phyloP scores from a whole-genome alignment of 148 eudicot genomes.

The Chenopodium suecicum region DNA sequence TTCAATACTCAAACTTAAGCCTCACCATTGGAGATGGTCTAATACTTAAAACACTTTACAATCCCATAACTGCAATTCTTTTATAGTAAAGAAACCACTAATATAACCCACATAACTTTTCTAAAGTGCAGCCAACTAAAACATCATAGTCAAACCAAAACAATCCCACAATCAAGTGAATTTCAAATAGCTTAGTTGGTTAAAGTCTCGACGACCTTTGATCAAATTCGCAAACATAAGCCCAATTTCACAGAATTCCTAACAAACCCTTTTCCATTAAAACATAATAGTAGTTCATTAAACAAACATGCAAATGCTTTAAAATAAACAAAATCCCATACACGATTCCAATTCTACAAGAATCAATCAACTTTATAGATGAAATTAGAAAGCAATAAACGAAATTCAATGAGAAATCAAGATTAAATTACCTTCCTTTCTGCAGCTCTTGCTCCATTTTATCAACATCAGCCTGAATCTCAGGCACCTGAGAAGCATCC shows the following conservation, averaged over 20 bases:
- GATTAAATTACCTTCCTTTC: conserved; percentile 61
- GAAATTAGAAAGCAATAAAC: background rate
- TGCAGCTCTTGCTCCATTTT: conserved; percentile 47
- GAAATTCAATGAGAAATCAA: background rate
- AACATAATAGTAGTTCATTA: too few species aligned
- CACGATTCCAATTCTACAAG: background rate
- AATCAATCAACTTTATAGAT: too few species aligned
- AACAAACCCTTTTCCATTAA: background rate
- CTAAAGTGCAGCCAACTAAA: background rate
- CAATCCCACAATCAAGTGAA: background rate
- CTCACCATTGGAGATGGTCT: too few species aligned
- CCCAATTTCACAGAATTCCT: too few species aligned
- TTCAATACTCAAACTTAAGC: too few species aligned
- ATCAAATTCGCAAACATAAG: too few species aligned
- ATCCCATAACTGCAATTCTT: background rate
- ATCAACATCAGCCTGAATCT: conserved; percentile 52
- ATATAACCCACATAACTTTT: background rate
- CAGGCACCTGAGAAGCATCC: conserved; percentile 38
- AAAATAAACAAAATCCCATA: background rate
- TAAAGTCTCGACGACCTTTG: too few species aligned
- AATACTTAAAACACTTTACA: background rate
- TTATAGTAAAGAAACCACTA: background rate
- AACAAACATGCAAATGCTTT: background rate
- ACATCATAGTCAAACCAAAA: background rate
- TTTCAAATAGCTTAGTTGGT: too few species aligned